Evolutionary conservation across 2,329 filamentous ascomycete species (phyloP), one percentile per base, ranked within the genome.

Genomic region (Periconia macrospinosa): DNA sequence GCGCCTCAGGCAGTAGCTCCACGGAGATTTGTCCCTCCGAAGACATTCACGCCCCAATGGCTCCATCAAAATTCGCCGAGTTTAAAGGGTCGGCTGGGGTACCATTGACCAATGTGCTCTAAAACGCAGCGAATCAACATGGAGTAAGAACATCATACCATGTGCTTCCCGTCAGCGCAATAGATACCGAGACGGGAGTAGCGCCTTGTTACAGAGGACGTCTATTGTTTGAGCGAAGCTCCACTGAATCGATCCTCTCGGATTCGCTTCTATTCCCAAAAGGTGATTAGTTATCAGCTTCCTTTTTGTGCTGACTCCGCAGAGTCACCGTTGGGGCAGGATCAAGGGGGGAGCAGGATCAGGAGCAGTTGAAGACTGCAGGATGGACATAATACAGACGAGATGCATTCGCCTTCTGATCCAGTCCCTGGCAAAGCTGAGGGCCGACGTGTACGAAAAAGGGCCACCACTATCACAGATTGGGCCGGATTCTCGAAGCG

Each of bases 401-500:
- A 13, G 33, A 37, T 13, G 11, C 33, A 37, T 37, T 37, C 41
- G 27, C 13, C 40, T 30, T 41, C 19, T 15, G 19, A 10, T 17
- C 14, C 33, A 14, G 17, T 40, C 45, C 33, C 45, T 50, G 57
- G 35, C 49, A 54, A 52, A 52, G 53, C 58, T 55, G 49, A 49
- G 50, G 13, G 52, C 40, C 40, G 51, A 14, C 19, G 13, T 41
- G 33, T 23, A 30, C 48, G 47, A 45, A 37, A n/a, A 37, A 10
- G 49, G n/a, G n/a, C n/a, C n/a, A 44, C 50, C 41, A 43, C 20
- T 33, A 45, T 18, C 37, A 48, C 41, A 50, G 58, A 56, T 60
- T 56, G 65, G 59, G 64, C 62, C 62, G 60, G 52, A 61, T 68
- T 70, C 67, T 64, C 56, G 67, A 69, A 69, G 62, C 58, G 53